Base-by-base conservation (phyloP, 23 red algal genomes). In the Gracilaria gracilis region DNA sequence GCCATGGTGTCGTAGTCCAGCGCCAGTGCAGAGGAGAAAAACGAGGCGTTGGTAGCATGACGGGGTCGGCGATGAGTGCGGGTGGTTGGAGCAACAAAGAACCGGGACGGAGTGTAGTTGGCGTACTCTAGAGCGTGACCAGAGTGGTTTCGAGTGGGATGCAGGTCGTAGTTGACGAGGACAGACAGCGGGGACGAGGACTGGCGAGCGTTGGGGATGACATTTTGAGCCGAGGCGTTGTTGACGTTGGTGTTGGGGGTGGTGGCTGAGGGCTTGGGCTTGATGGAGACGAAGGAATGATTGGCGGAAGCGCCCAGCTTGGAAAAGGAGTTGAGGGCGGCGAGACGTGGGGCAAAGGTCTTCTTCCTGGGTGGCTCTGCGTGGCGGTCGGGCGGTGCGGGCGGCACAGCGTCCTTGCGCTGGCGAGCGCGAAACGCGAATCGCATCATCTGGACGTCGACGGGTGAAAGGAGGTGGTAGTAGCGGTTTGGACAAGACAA, bases 81-180 rank as follows among this genome's bases (percentile, higher is more conserved):
- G 51, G 9, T 36, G n/a, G 87, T 53, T 9, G 76, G 64, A 9
- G 75, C 71, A 19, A 76, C 71, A 38, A 67, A 90, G 62, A 76
- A 90, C 0, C 65, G 73, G 0, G 87, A 90, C 25, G 87, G 87
- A 8, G 55, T 53, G 64, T 90, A 90, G 7, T 58, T 27, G 4
- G 31, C 44, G 37, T 90, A 90, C n/a, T 90, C 24, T 11, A 90
- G 48, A 51, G 87, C 87, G 44, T 65, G 71, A 28, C 87, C 75
- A 57, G 47, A 21, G 31, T 27, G 62, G 34, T 42, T 70, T 4
- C 87, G 87, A 13, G 37, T 16, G 27, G 87, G 87, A 32, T 77
- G 75, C 31, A 37, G 23, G 19, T 90, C 73, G 61, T 81, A 70
- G 49, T 87, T 87, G 84, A 74, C 20, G 1, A 87, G 84, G 12